Evolutionary conservation across 495 filamentous ascomycete genomes (phyloP).

Genomic region (Talaromyces liani): DNA sequence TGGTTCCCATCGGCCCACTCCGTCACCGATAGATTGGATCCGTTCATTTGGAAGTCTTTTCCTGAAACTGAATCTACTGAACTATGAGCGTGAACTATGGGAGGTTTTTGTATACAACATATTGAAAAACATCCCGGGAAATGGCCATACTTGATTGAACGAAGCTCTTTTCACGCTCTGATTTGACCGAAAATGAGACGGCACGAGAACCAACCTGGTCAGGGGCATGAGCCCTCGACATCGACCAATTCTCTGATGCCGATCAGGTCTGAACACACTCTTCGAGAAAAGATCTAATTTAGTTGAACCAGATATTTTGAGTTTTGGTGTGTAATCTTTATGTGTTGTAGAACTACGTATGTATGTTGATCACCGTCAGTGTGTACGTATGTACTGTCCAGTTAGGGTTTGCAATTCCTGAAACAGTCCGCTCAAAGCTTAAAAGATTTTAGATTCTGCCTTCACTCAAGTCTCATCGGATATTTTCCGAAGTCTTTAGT

Average conservation of each 20-base stretch:
- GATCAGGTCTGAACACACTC: neutral
- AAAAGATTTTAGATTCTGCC: neutral
- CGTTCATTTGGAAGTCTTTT: neutral
- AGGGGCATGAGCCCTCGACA: neutral
- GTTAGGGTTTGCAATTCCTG: neutral
- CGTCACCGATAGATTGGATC: neutral
- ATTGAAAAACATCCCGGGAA: no score
- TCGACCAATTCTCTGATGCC: neutral
- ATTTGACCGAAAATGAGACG: neutral
- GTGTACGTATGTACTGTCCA: neutral
- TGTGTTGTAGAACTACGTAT: neutral
- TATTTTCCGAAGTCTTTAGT: neutral
- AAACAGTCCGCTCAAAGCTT: neutral
- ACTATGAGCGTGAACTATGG: neutral
- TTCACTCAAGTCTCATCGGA: neutral
- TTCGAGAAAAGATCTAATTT: neutral
- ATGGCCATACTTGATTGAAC: neutral
- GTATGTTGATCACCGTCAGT: neutral
- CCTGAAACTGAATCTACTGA: neutral
- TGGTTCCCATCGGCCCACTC: neutral
- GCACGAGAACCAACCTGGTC: neutral
- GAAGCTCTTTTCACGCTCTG: neutral
- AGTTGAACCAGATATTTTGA: neutral
- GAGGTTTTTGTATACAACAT: no score
- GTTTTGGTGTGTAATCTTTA: neutral